Conservation (phyloP, 179 eudicot genomes). For the Beta corolliflora region DNA sequence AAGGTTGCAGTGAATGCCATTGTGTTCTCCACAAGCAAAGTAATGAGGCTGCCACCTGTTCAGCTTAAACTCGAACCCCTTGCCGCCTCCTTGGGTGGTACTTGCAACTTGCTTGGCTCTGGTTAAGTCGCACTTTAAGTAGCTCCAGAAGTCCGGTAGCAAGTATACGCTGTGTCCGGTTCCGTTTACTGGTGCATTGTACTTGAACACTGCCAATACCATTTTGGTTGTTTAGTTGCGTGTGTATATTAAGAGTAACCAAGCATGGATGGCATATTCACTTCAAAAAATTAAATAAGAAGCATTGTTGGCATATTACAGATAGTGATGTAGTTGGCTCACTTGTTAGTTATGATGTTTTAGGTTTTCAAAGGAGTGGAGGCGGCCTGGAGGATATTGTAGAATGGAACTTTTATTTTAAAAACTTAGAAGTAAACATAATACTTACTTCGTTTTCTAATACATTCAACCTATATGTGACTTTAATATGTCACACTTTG, state of each 20-base stretch:
- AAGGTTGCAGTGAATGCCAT: constrained; percentile 54
- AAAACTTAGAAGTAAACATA: no score
- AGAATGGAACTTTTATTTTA: no score
- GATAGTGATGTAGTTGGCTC: no score
- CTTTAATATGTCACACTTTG: no score
- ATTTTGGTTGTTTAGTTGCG: background rate
- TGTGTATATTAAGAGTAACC: background rate
- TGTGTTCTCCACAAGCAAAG: constrained; percentile 61
- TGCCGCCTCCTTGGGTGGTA: constrained; percentile 44
- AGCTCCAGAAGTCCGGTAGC: constrained; percentile 53
- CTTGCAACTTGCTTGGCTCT: constrained; percentile 39
- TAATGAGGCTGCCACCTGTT: constrained; percentile 52
- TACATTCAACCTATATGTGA: no score
- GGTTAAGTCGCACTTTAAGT: constrained; percentile 53
- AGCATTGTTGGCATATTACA: no score
- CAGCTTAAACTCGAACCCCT: constrained; percentile 56
- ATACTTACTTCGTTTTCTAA: no score
- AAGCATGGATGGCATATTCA: background rate
- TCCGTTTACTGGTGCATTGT: constrained; percentile 44
- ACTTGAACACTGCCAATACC: constrained; percentile 51
- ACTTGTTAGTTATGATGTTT: no score
- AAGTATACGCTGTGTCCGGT: constrained; percentile 59
- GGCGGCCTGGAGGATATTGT: no score
- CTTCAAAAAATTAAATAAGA: background rate
- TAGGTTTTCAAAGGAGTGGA: no score